Base-by-base conservation (phyloP, 208 protist species). In the Borovskyia barvae region DNA sequence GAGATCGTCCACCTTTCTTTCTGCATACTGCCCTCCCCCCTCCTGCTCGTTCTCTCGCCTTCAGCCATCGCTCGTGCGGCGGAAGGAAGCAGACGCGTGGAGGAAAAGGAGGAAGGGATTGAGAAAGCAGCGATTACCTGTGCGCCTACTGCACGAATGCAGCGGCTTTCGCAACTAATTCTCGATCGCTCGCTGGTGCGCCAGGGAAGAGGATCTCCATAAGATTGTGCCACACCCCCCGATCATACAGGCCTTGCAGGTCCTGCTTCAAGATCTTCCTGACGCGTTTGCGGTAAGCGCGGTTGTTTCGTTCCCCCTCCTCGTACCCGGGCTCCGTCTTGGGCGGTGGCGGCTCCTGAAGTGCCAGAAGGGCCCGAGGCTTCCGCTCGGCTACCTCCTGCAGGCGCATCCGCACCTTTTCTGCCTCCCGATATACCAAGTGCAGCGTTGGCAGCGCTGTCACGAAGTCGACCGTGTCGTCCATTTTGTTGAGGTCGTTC, bases 401-500 rank as follows among this genome's bases (percentile, higher is more conserved):
- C 33, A 95, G 73, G 9, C 74, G 66, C 14, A 54, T 26, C n/a
- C 66, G 60, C 41, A 92, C 70, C 48, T 77, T 68, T 25, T 40
- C 39, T 3, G 84, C 84, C 61, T 93, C 83, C n/a, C 59, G 55
- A 48, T 87, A 88, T 3, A 95, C 81, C 26, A 75, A 55, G 1
- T 77, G 59, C 22, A 87, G 45, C 17, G 80, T 76, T 11, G 80
- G 72, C 1, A 89, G 70, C 37, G 59, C 35, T 29, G 54, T 52
- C 15, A 95, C 56, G 53, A 89, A 92, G 8, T 70, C 40, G 1
- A 74, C 70, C 15, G 85, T 72, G 50, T 93, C 80, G 17, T 91
- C 87, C 17, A 94, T 91, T 66, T 97, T 97, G 60, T 82, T 91
- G 48, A 88, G 68, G 32, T 97, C 92, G 58, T 97, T 95, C 43